Percentiles rank a stretch among this genome's conserved stretches.
phyloP scores from a whole-genome alignment of 1,284 basidiomycete genomes.

The Retiboletus flavoniger region DNA sequence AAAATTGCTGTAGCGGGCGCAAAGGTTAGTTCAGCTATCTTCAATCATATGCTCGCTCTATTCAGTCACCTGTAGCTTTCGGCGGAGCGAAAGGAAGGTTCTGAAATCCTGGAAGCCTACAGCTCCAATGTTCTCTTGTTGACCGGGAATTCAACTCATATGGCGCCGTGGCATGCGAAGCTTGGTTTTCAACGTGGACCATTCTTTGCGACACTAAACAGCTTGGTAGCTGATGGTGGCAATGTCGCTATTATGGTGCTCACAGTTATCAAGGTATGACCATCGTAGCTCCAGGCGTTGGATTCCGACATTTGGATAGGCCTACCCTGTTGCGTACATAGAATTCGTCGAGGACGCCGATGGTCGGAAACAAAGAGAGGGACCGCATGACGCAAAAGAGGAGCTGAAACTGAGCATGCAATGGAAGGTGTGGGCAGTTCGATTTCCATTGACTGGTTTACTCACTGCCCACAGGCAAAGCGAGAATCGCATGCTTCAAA shows the following conservation, averaged over 20 bases:
- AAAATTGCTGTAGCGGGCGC: slow-evolving; percentile 85
- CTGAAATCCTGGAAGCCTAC: slow-evolving; percentile 83
- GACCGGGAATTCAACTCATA: slow-evolving; percentile 80
- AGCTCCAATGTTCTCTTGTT: slow-evolving; percentile 66
- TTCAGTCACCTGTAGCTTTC: slow-evolving; percentile 52
- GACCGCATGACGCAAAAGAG: slow-evolving; percentile 69
- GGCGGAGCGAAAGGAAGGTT: slow-evolving; percentile 70
- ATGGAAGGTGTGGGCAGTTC: slow-evolving; percentile 62
- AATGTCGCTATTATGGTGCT: slow-evolving; percentile 75
- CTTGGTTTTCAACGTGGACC: slow-evolving; percentile 71
- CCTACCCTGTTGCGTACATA: slow-evolving; percentile 61
- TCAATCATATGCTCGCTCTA: background rate
- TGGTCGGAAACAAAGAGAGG: slow-evolving; percentile 53
- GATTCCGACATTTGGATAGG: slow-evolving; percentile 38
- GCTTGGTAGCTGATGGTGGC: slow-evolving; percentile 83
- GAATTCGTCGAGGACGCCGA: slow-evolving; percentile 56
- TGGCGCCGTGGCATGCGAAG: slow-evolving; percentile 85
- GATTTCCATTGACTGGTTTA: background rate
- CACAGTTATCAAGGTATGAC: slow-evolving; percentile 63
- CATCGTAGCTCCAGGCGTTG: slow-evolving; percentile 16
- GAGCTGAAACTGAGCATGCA: slow-evolving; percentile 59
- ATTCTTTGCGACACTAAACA: slow-evolving; percentile 75
- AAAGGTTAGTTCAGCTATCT: slow-evolving; percentile 50
- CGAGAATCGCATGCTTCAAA: slow-evolving; percentile 55
- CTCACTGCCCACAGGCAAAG: slow-evolving; percentile 41